Base-by-base conservation (phyloP, 768 basidiomycete genomes). In the Rhizopogon vesiculosus region DNA sequence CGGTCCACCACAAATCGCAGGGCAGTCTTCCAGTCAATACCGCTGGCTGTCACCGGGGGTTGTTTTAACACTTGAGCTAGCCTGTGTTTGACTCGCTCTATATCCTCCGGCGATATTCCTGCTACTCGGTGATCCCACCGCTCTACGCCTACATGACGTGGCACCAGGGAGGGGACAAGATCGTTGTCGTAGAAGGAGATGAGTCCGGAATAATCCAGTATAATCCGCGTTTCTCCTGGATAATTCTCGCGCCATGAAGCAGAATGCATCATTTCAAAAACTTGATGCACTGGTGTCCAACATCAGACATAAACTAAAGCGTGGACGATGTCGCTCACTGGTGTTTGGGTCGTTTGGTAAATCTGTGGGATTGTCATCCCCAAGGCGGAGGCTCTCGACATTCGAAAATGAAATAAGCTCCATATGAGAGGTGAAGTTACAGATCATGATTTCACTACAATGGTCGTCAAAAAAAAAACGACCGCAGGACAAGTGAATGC, bases 401-500 rank as follows among this genome's bases (percentile, higher is more conserved):
- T 76, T 68, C 3, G 70, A 57, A 58, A 77, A 74, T 5, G 78
- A 76, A 9, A 74, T 69, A 1, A 70, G 56, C 7, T 72, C 63
- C 8, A 80, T 63, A 4, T 76, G 76, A 3, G 64, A 59, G 1
- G 66, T 69, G 58, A 81, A 78, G 58, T 79, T 68, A 58, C 79
- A 80, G 7, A 79, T 64, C 73, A 78, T 77, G 15, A 78, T 64
- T 62, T 81, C 80, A 55, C 78, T 79, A 42, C 25, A 22, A 56
- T 8, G 1, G n/a, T 28, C n/a, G 7, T 54, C 12, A 56, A 5
- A 7, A 29, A 5, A 6, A 13, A 4, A 19, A 3, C 3, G 8
- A 18, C 50, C 7, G 5, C 8, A 1, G 18, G 12, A 6, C 3
- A 4, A 54, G 18, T 29, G 28, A 7, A 3, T 22, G 64, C 76